Base-by-base conservation (phyloP, 2,329 filamentous ascomycete genomes). In the Ampelomyces quisqualis region DNA sequence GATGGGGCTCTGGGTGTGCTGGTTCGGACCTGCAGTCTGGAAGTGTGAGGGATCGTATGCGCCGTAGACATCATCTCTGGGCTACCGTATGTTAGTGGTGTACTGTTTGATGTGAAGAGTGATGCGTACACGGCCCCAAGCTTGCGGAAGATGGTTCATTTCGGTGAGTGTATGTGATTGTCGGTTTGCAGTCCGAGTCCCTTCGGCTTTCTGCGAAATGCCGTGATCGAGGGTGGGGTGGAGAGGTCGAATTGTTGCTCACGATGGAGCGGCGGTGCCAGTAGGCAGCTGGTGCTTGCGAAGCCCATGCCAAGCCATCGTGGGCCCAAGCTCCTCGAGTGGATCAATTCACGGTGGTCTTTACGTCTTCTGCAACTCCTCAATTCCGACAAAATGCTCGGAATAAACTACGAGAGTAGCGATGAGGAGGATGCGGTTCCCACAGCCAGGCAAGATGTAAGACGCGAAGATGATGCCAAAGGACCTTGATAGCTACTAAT, bases 1-100 rank as follows among this genome's bases (percentile, higher is more conserved):
- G 56, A 95, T 85, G 62, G 93, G 93, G 21, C 83, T 84, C 73
- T 95, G 90, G 40, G 93, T 96, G 72, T 94, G 88, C 64, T 90
- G 82, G 10, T 53, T 65, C 43, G 90, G 88, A 38, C 76, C 78
- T 40, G 76, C 78, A 58, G 74, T 75, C 60, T 88, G 81, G 67
- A 97, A 84, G 70, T 91, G 90, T 44, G 90, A 88, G 65, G 78
- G 76, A 73, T 97, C 88, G 73, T 98, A 98, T 62, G 86, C 78
- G 60, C 93, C 93, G 74, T 97, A 98, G 65, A 97, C 79, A 72
- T 98, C 93, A 73, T 98, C 88, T 79, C 93, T 86, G 67, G 93
- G 93, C 93, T 98, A 45, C 40, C 34, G 47, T 37, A 55, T 52
- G 47, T 57, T 45, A 63, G 57, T 57, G 49, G 30, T 37, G 40